These are phyloP conservation scores for Chenopodium album DNA, from an alignment of 148 eudicot genomes.

Conservation along the genomic window DNA sequence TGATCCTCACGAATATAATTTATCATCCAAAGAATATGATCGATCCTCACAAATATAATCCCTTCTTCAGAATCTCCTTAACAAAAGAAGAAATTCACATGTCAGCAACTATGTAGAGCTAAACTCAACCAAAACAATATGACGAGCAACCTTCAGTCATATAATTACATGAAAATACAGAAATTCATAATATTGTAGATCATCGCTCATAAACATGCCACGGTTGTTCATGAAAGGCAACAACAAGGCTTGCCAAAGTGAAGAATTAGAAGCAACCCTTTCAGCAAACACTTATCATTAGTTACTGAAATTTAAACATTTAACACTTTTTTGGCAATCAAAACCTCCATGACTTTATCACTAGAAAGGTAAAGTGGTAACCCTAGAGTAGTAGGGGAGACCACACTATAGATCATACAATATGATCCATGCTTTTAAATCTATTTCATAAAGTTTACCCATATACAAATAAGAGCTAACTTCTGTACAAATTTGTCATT, in stretches of 20 bases:
- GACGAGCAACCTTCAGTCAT: not conserved
- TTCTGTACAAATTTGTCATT: not conserved
- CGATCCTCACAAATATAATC: not conserved
- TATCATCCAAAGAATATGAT: not conserved
- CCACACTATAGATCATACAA: slow-evolving; percentile 1
- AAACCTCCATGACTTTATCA: not conserved
- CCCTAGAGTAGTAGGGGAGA: not conserved
- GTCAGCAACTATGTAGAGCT: not conserved
- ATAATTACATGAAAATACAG: not conserved
- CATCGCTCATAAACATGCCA: not conserved
- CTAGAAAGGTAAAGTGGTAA: not conserved
- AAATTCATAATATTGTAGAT: not conserved
- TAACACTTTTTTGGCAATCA: not conserved
- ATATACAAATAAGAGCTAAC: not conserved
- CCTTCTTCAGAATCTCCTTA: slow-evolving; percentile 12
- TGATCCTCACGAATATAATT: not conserved
- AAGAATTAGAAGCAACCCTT: not conserved
- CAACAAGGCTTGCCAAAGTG: not conserved
- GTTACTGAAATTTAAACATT: no score
- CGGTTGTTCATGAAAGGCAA: not conserved
- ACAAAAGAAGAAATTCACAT: not conserved
- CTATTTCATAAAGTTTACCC: not conserved
- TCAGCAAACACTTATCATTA: not conserved
- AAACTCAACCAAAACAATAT: not conserved
- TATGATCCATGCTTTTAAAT: not conserved